These are phyloP conservation scores for Trypanosomatidae sp. DNA, from an alignment of 208 protist genomes.

Conservation along the genomic window DNA sequence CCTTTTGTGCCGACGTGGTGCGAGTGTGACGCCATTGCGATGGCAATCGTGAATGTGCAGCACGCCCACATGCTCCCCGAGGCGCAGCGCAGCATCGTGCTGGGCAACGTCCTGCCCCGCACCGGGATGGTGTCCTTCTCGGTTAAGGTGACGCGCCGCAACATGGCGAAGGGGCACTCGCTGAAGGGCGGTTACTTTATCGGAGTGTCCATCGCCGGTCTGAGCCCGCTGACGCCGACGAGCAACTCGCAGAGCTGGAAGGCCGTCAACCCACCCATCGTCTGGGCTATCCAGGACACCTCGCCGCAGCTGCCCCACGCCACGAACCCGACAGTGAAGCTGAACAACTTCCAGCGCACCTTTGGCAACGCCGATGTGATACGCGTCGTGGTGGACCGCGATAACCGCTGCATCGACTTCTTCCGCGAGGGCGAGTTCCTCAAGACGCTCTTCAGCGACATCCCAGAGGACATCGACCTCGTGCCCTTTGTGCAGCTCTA, in stretches of 20 bases:
- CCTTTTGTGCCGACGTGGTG: constrained; percentile 77
- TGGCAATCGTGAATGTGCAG: constrained; percentile 75
- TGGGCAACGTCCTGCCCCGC: constrained; percentile 79
- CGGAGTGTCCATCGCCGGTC: constrained; percentile 68
- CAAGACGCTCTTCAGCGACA: constrained; percentile 83
- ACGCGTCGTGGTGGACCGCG: constrained; percentile 76
- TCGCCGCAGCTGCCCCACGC: constrained; percentile 89
- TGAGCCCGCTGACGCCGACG: constrained; percentile 69
- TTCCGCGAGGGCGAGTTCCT: constrained; percentile 86
- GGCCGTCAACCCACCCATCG: constrained; percentile 81
- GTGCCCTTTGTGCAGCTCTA: constrained; percentile 93
- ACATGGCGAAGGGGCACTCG: constrained; percentile 85
- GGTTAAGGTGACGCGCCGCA: constrained; percentile 70
- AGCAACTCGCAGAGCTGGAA: constrained; percentile 91
- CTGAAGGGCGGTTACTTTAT: constrained; percentile 92
- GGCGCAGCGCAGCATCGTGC: constrained; percentile 83
- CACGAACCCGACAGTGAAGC: constrained; percentile 88
- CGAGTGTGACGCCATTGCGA: constrained; percentile 73
- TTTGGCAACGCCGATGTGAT: constrained; percentile 87
- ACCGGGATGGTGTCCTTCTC: constrained; percentile 83
- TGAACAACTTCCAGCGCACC: constrained; percentile 88
- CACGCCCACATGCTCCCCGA: constrained; percentile 75
- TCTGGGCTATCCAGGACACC: constrained; percentile 91
- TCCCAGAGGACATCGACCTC: constrained; percentile 76
- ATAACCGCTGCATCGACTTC: constrained; percentile 76